A percentile compares a stretch with the other conserved stretches of the same genome.
phyloP scores from a whole-genome alignment of 768 basidiomycete species.

The Russula abietina region DNA sequence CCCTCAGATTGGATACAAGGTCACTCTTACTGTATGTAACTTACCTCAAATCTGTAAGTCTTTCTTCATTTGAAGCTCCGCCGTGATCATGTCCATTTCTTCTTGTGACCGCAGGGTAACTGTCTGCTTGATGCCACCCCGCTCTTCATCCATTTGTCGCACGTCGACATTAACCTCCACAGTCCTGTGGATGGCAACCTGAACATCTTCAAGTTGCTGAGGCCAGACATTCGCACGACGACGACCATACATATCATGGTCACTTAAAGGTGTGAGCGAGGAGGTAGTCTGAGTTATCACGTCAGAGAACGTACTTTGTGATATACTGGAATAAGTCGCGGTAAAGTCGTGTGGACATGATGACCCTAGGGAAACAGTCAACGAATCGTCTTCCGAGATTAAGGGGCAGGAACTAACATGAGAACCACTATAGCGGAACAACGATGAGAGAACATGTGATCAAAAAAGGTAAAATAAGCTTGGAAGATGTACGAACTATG shows the following conservation, averaged over 20 bases:
- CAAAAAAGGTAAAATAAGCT: not conserved
- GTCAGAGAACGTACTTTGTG: slow-evolving; percentile 14
- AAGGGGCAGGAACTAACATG: slow-evolving; percentile 8
- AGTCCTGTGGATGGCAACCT: slow-evolving; percentile 17
- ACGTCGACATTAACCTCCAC: slow-evolving; percentile 20
- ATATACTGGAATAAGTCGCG: slow-evolving; percentile 24
- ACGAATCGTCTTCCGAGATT: not conserved
- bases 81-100: slow-evolving; percentile 9
- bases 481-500: slow-evolving; percentile 20
- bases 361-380: slow-evolving; percentile 14
- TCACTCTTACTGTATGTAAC: not conserved
- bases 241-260: slow-evolving; percentile 18
- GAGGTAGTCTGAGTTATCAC: slow-evolving; percentile 6
- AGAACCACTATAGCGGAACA: slow-evolving; percentile 20
- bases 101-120: slow-evolving; percentile 10
- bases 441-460: not conserved
- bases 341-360: slow-evolving; percentile 22
- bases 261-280: slow-evolving; percentile 21
- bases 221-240: slow-evolving; percentile 19
- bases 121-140: not conserved
- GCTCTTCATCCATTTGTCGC: slow-evolving; percentile 13
- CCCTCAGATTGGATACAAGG: not conserved
- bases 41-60: slow-evolving; percentile 22
- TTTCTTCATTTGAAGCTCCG: slow-evolving; percentile 20
- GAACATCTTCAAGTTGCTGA: slow-evolving; percentile 3